Evolutionary conservation across 202 grass and related monocot genomes (phyloP), one percentile per base, ranked within the genome.

Genomic region (Schoenoplectus triqueter): DNA sequence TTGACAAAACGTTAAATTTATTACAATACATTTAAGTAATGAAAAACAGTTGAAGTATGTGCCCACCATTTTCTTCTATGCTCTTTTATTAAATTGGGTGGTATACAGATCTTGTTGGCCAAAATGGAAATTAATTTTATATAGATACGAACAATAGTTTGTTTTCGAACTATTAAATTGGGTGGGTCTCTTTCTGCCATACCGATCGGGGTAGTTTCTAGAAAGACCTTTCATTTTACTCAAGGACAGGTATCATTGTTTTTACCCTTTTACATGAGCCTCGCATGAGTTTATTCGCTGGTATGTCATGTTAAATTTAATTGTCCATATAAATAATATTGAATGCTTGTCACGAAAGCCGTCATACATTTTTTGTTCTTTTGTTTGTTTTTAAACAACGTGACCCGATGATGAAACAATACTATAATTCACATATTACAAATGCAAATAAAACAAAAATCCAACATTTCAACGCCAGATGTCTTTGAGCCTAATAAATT

Each of bases 311-410:
- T 77, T 77, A 14, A 56, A 17, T 60, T 60, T 78, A 31, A 44
- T 77, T 60, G 31, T 22, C 54, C 47, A 42, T 5, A 59, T 60
- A 59, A 10, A 59, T 78, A n/a, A 60, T 54, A 42, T 60, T 78
- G 19, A 78, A 78, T 78, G 22, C 48, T 41, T 60, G 54, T 78
- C 74, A 78, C 31, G 74, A 60, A 57, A 56, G 11, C 52, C 57
- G 5, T 9, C 54, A 60, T 11, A 13, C 41, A 41, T 59, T 2
- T 19, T 56, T 76, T 50, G 5, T 46, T 71, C 4, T 41, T 45
- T 18, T 62, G 6, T 19, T 62, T 18, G 7, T 6, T 62, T 62
- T 62, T 61, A 5, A 15, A 67, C 21, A 39, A 67, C 18, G 47
- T 31, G 73, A 56, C 3, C 20, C 4, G 70, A 6, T 20, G 17